These are phyloP conservation scores for Beauveria bassiana DNA, from an alignment of 2,329 filamentous ascomycete species.

Conservation along the genomic window DNA sequence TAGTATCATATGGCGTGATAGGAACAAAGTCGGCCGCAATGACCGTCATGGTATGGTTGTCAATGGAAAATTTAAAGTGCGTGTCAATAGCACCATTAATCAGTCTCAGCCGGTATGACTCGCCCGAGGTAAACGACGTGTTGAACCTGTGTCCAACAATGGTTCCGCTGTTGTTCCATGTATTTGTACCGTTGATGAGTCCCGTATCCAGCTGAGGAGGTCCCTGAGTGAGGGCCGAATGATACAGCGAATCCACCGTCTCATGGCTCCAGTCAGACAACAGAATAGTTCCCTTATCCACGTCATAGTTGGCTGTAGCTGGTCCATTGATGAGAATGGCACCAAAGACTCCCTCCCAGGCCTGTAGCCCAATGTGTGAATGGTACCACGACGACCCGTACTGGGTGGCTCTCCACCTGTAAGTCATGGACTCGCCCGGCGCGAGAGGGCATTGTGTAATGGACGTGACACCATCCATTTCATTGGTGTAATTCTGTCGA, in stretches of 20 bases:
- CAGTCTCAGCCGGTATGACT: constrained; percentile 38
- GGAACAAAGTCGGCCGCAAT: constrained; percentile 53
- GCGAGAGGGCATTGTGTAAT: constrained; percentile 44
- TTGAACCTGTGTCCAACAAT: constrained; percentile 26
- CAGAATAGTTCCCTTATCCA: constrained; percentile 52
- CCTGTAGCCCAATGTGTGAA: constrained; percentile 45
- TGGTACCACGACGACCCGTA: constrained; percentile 55
- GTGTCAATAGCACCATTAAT: constrained; percentile 39
- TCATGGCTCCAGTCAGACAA: constrained; percentile 51
- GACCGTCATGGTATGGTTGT: constrained; percentile 49
- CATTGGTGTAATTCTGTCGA: constrained; percentile 45
- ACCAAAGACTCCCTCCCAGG: constrained; percentile 50
- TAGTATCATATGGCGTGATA: constrained; percentile 44
- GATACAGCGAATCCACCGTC: background rate
- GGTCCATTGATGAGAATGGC: constrained; percentile 56
- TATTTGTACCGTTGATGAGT: constrained; percentile 33
- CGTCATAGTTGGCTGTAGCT: constrained; percentile 50
- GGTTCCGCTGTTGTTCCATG: constrained; percentile 12
- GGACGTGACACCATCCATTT: constrained; percentile 47
- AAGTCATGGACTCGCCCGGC: constrained; percentile 44
- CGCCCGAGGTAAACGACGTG: constrained; percentile 32
- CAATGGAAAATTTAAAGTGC: constrained; percentile 42
- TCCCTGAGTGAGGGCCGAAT: background rate
- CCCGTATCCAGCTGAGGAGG: constrained; percentile 32
- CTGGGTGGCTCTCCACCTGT: constrained; percentile 48